phyloP scores from a whole-genome alignment of 2,329 filamentous ascomycete species.

The Cladophialophora bantiana region DNA sequence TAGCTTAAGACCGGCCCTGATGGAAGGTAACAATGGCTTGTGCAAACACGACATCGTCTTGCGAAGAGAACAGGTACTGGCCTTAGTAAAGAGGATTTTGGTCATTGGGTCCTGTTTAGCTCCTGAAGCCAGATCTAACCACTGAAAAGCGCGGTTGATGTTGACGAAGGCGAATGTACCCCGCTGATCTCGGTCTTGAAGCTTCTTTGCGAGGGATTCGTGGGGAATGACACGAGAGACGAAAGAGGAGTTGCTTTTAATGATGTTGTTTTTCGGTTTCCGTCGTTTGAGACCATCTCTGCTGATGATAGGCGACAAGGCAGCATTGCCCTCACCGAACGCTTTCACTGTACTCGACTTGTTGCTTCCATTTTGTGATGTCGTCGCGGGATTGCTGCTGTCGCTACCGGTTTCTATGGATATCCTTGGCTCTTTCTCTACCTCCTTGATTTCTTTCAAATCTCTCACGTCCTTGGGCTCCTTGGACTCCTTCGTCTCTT shows the following conservation, averaged over 20 bases:
- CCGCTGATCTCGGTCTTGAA: conserved; percentile 78
- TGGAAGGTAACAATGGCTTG: neutral
- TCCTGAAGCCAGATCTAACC: conserved; percentile 83
- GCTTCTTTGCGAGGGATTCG: conserved; percentile 77
- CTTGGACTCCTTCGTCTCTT: conserved; percentile 43
- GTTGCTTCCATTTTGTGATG: conserved; percentile 52
- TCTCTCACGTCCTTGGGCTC: conserved; percentile 55
- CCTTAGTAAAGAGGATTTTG: conserved; percentile 94
- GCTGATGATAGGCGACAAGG: conserved; percentile 67
- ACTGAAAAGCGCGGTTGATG: conserved; percentile 93
- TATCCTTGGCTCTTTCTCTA: conserved; percentile 65
- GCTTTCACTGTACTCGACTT: conserved; percentile 59
- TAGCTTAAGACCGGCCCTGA: neutral
- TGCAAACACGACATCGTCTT: neutral
- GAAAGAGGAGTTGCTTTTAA: conserved; percentile 98
- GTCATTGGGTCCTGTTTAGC: conserved; percentile 82
- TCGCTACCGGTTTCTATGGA: conserved; percentile 68
- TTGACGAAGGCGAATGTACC: conserved; percentile 93
- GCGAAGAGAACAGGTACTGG: neutral
- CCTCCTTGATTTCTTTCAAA: conserved; percentile 64
- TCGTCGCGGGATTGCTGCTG: conserved; percentile 55
- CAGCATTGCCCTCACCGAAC: conserved; percentile 86
- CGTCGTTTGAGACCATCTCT: conserved; percentile 74
- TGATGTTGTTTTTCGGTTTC: conserved; percentile 98
- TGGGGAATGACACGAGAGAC: conserved; percentile 95